Evolutionary conservation across 2,329 filamentous ascomycete genomes (phyloP).

Genomic region (Phialocephala sp.): DNA sequence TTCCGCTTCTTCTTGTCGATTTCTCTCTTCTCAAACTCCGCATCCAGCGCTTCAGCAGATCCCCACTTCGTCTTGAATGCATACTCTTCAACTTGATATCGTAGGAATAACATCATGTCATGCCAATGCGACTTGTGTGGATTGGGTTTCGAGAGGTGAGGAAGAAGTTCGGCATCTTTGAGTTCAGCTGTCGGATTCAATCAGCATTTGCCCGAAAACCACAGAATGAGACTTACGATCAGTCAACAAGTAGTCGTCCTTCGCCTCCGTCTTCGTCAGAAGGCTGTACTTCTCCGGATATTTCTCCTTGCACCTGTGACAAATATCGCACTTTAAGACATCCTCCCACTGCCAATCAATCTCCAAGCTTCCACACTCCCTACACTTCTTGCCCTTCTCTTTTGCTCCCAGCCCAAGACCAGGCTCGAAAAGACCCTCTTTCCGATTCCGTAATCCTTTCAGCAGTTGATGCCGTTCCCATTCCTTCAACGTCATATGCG

Average conservation of each 20-base stretch:
- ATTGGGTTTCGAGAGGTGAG: constrained; percentile 87
- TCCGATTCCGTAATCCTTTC: constrained; percentile 72
- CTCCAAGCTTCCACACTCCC: constrained; percentile 82
- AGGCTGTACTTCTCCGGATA: constrained; percentile 91
- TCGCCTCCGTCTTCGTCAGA: constrained; percentile 94
- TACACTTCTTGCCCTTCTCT: constrained; percentile 73
- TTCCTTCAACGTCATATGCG: constrained; percentile 86
- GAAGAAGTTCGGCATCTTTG: constrained; percentile 84
- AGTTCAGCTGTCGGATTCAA: constrained; percentile 69
- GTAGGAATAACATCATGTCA: constrained; percentile 97
- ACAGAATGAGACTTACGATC: constrained; percentile 66
- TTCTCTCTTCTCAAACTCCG: constrained; percentile 82
- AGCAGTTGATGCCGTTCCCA: constrained; percentile 88
- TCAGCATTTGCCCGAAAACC: too few relatives aligned
- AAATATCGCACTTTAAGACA: constrained; percentile 76
- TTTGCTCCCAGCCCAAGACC: constrained; percentile 74
- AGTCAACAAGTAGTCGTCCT: constrained; percentile 93
- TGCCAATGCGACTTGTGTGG: constrained; percentile 97
- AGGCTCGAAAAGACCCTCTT: constrained; percentile 86
- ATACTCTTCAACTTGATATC: constrained; percentile 93
- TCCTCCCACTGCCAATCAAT: constrained; percentile 97
- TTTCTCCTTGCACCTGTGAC: constrained; percentile 85
- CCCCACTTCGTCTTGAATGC: constrained; percentile 93
- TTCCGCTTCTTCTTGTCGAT: constrained; percentile 82
- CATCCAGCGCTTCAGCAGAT: constrained; percentile 81